A percentile compares a stretch with the other conserved stretches of the same genome.
phyloP scores from a whole-genome alignment of 176 grass and related monocot genomes.

The Bonia amplexicaulis region DNA sequence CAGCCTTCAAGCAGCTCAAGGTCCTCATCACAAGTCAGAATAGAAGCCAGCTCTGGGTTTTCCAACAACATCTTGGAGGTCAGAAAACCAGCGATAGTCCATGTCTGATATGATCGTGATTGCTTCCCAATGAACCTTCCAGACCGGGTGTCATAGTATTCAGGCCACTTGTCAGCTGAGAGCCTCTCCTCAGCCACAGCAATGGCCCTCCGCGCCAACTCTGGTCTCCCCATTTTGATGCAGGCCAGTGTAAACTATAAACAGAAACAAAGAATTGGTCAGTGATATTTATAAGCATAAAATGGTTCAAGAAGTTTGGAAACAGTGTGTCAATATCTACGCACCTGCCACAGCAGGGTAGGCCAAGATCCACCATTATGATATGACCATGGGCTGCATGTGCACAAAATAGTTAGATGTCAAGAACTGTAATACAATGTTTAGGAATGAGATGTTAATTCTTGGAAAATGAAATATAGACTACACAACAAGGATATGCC shows the following conservation, averaged over 20 bases:
- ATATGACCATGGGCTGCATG: slow-evolving; percentile 94
- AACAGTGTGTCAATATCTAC: neutral
- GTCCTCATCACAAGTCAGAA: slow-evolving; percentile 95
- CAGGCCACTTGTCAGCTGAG: slow-evolving; percentile 82
- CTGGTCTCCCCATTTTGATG: slow-evolving; percentile 92
- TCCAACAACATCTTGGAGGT: slow-evolving; percentile 83
- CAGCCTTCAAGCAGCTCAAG: slow-evolving; percentile 90
- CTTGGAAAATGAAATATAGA: slow-evolving; percentile 1
- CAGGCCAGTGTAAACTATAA: slow-evolving; percentile 90
- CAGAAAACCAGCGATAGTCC: slow-evolving; percentile 94
- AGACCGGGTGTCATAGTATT: slow-evolving; percentile 87
- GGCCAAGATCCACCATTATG: slow-evolving; percentile 99
- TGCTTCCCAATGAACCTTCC: slow-evolving; percentile 90
- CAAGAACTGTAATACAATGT: slow-evolving; percentile 13
- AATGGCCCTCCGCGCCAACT: slow-evolving; percentile 73
- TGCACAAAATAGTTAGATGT: slow-evolving; percentile 29
- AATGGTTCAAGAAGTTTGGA: neutral
- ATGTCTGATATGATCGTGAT: slow-evolving; percentile 92
- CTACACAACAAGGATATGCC: neutral
- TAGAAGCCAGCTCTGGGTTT: slow-evolving; percentile 86
- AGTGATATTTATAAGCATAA: slow-evolving; percentile 13
- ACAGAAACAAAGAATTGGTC: slow-evolving; percentile 12
- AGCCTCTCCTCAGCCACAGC: slow-evolving; percentile 75
- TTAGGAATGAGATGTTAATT: neutral
- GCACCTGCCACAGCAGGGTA: slow-evolving; percentile 97